Conservation (phyloP, 352 stramenopile species). For the Pythium grandisporangium region DNA sequence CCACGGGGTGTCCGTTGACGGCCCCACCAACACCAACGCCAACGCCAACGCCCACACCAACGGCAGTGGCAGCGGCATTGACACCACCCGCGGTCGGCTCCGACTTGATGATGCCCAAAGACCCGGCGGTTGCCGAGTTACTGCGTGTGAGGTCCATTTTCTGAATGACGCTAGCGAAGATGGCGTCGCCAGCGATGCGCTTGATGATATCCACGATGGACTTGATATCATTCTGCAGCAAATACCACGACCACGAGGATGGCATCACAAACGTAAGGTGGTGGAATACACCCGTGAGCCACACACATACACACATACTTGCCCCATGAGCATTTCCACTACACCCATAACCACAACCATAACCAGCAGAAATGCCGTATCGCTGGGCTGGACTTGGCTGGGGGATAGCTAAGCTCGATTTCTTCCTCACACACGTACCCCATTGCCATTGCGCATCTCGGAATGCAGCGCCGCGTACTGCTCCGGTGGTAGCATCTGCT, state of each 20-base stretch:
- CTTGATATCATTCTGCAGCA: slow-evolving; percentile 72
- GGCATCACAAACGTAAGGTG: not conserved
- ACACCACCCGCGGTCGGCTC: slow-evolving; percentile 7
- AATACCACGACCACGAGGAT: not conserved
- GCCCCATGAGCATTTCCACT: not conserved
- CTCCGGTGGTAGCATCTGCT: slow-evolving; percentile 78
- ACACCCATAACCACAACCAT: not conserved
- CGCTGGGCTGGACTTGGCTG: too few relatives aligned
- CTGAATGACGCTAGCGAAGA: slow-evolving; percentile 75
- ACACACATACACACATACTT: not conserved
- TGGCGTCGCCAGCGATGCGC: slow-evolving; percentile 67
- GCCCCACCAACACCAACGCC: too few relatives aligned
- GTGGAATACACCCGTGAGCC: too few relatives aligned
- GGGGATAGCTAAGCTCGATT: not conserved
- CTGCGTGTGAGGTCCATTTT: slow-evolving; percentile 72
- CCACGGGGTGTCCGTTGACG: too few relatives aligned
- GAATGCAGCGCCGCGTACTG: slow-evolving; percentile 73
- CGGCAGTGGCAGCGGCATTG: slow-evolving; percentile 1
- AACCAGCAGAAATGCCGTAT: too few relatives aligned
- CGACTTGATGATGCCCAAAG: slow-evolving; percentile 16
- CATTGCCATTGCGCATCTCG: slow-evolving; percentile 79
- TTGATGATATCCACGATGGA: slow-evolving; percentile 86
- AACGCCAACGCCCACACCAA: too few relatives aligned
- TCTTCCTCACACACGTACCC: slow-evolving; percentile 16
- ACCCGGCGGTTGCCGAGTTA: slow-evolving; percentile 28